Evolutionary conservation across 306 rosid genomes (phyloP).

Genomic region (Cicer pinnatifidum): DNA sequence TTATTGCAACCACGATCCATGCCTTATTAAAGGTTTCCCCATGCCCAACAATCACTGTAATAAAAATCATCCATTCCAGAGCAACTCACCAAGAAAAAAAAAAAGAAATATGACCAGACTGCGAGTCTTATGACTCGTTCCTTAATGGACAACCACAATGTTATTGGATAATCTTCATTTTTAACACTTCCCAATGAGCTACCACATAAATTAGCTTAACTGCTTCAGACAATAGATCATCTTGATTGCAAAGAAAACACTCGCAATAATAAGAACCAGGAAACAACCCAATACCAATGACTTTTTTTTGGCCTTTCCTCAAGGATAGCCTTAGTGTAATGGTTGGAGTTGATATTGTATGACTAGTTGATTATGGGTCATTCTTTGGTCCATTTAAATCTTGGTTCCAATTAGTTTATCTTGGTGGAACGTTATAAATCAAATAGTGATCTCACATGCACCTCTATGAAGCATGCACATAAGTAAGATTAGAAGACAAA

Average conservation of each 20-base stretch:
- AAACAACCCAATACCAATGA: constrained; percentile 1
- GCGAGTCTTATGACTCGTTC: constrained; percentile 2
- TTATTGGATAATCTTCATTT: constrained; percentile 26
- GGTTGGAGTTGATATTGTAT: background rate
- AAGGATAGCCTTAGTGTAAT: background rate
- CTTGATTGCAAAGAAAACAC: background rate
- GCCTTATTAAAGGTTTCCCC: constrained; percentile 20
- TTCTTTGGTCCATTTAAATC: background rate
- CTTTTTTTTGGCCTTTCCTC: background rate
- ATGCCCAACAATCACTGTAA: constrained; percentile 7
- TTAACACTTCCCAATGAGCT: background rate
- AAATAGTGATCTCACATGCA: background rate
- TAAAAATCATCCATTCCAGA: background rate
- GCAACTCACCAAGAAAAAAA: constrained; percentile 10
- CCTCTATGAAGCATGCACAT: constrained; percentile 9
- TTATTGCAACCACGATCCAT: background rate
- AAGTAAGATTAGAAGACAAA: background rate
- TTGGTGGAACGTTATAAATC: background rate
- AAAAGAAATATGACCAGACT: constrained; percentile 20
- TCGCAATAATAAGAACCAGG: background rate
- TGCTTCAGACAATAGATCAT: constrained; percentile 13
- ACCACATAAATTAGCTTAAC: constrained; percentile 20
- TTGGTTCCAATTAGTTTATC: background rate
- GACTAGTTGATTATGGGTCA: background rate
- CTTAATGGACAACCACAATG: constrained; percentile 2